These are phyloP conservation scores for Shiraia sp. DNA, from an alignment of 2,329 filamentous ascomycete genomes.

Conservation along the genomic window DNA sequence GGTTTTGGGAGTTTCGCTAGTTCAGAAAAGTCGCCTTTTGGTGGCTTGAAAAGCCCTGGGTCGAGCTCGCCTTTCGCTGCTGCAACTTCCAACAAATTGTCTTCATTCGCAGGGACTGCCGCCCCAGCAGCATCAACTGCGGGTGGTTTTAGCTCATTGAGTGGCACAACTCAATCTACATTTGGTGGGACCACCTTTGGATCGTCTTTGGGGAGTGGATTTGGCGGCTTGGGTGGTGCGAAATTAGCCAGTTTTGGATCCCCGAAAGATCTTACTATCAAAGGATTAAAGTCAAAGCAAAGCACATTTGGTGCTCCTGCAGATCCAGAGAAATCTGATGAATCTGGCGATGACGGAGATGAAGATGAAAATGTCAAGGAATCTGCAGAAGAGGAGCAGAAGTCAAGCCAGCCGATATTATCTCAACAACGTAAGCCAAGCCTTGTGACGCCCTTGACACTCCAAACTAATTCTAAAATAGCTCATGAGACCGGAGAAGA, in stretches of 20 bases:
- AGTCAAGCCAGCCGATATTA: constrained; percentile 48
- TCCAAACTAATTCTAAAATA: constrained; percentile 17
- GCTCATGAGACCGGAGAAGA: constrained; percentile 86
- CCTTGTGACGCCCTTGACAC: background rate
- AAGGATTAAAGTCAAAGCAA: constrained; percentile 61
- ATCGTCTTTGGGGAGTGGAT: constrained; percentile 44
- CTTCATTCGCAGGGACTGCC: constrained; percentile 28
- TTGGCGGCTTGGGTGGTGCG: constrained; percentile 28
- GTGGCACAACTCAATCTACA: constrained; percentile 35
- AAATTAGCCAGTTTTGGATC: constrained; percentile 67
- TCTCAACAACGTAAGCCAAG: constrained; percentile 66
- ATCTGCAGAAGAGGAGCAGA: constrained; percentile 38
- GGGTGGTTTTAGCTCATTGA: constrained; percentile 42
- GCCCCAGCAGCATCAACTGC: constrained; percentile 19
- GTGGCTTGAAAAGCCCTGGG: constrained; percentile 21
- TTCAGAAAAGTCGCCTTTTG: constrained; percentile 44
- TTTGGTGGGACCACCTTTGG: constrained; percentile 47
- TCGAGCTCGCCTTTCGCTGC: constrained; percentile 44
- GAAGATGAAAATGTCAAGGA: constrained; percentile 24
- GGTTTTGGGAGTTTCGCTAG: constrained; percentile 50
- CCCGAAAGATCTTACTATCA: constrained; percentile 53
- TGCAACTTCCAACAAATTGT: constrained; percentile 26
- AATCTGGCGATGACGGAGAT: constrained; percentile 59
- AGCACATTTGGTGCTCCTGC: constrained; percentile 79
- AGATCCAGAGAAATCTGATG: constrained; percentile 50